phyloP scores from a whole-genome alignment of 805 yeast species.

The Kodamaea hsintzibuensis region DNA sequence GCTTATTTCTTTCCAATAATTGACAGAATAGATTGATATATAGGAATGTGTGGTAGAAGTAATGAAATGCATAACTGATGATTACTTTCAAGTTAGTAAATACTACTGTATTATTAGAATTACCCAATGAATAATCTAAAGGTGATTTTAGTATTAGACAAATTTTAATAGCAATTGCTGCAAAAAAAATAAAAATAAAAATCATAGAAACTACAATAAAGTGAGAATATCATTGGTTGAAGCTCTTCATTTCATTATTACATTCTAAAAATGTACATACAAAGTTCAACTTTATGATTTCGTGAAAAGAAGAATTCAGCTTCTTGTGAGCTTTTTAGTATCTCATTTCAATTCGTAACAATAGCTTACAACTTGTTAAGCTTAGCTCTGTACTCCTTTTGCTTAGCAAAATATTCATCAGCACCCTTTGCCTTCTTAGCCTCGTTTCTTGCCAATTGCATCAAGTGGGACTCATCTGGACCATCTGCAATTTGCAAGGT shows the following conservation, averaged over 20 bases:
- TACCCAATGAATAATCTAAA: background rate
- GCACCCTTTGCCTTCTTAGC: constrained; percentile 37
- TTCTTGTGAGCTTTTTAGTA: too few species aligned
- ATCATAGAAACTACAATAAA: too few species aligned
- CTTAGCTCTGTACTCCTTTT: constrained; percentile 18
- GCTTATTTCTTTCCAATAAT: background rate
- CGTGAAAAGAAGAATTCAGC: too few species aligned
- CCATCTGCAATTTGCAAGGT: constrained; percentile 68
- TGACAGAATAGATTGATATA: too few species aligned
- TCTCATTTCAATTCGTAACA: background rate
- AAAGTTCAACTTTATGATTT: too few species aligned
- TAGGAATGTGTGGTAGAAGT: background rate
- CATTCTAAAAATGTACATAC: background rate
- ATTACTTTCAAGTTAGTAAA: background rate
- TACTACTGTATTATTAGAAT: background rate
- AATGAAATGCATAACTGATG: background rate
- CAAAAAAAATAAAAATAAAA: background rate
- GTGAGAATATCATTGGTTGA: too few species aligned
- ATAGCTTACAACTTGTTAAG: constrained; percentile 27
- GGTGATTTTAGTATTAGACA: too few species aligned
- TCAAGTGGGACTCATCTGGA: constrained; percentile 66
- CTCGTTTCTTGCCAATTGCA: constrained; percentile 54
- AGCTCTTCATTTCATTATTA: background rate
- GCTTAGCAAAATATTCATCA: constrained; percentile 34
- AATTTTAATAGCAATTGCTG: background rate